Evolutionary conservation across 2,329 filamentous ascomycete genomes (phyloP), one percentile per base, ranked within the genome.

Genomic region (Dendrostoma leiphaemia): DNA sequence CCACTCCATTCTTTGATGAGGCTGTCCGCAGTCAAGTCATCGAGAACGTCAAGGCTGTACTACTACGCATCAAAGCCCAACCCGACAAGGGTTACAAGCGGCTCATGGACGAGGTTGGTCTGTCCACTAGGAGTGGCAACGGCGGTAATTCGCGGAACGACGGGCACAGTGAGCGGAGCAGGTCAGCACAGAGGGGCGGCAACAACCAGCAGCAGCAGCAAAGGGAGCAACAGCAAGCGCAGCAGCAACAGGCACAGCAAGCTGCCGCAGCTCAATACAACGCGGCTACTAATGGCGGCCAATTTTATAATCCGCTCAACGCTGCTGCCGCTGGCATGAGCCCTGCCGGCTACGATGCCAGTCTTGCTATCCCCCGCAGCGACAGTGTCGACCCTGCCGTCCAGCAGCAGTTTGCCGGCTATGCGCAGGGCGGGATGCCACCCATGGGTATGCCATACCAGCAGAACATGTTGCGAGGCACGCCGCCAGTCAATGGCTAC

Each of bases 11-110:
- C 81, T 92, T 97, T 60, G 94, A 99, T 61, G 94, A 99, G 69
- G 85, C 79, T 49, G 92, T 97, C 67, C 88, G 94, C 45, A 78
- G 81, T 43, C 90, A 97, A 64, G 91, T 97, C 21, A 84, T 96
- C 5, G 91, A 96, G 65, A 97, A 91, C 55, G 90, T 99, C 48
- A 91, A 93, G 66, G 90, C 85, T 63, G 91, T 97, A 35, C 80
- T 99, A 31, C 74, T 93, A 31, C 88, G 89, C 64, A 87, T 97
- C 71, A 97, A 97, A 75, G 93, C 91, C 6, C 90, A 96, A 65
- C 91, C 94, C 15, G 89, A 87, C 59, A 94, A 97, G 73, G 94
- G 94, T 49, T 99, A 99, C 77, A 99, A 97, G 80, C 88, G 94
- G 50, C 76, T 99, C 57, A 99, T 99, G 94, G 94, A 99, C 65